Evolutionary conservation across 306 rosid genomes (phyloP), one percentile per base, ranked within the genome.

Genomic region (Ammopiptanthus mongolicus): DNA sequence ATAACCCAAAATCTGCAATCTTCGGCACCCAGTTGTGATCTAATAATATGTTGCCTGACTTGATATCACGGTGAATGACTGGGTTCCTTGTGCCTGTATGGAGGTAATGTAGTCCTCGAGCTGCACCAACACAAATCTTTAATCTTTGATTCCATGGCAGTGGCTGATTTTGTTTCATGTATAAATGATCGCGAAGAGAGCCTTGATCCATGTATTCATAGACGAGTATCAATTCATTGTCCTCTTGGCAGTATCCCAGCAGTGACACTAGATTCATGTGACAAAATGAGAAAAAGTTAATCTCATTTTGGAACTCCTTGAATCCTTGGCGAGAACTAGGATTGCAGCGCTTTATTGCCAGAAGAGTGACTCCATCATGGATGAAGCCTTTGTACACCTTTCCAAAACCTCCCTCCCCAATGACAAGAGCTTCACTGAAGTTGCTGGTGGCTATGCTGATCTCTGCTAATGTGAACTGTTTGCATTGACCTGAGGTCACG

Each of bases 1-100:
- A 85, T 62, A 88, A 67, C 68, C 93, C 93, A 25, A 88, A 88
- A 80, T 88, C 89, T 0, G 90, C 76, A 75, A 86, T 67, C 69
- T 83, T 84, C 2, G 93, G 81, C 0, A 71, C 81, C 67, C 29
- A 68, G 25, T 88, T 71, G 3, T 82, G 65, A 66, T 86, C 93
- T 51, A 88, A 71, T 39, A 88, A 78, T 59, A 86, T 88, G 76
- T 88, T 88, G 0, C 83, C 70, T 3, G 90, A 82, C 82, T 86
- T 86, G 71, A 88, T 69, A 25, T 88, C 88, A 0, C 88, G 80
- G 62, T 88, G 90, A 61, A 88, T 88, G 64, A 88, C 70, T 0
- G 80, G 72, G 28, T 78, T 65, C 50, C 23, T 65, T 23, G 28
- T 50, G 41, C 93, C 83, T 1, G 78, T 82, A 55, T 84, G 93